phyloP scores from a whole-genome alignment of 495 filamentous ascomycete species.

The Aspergillus heteromorphus region DNA sequence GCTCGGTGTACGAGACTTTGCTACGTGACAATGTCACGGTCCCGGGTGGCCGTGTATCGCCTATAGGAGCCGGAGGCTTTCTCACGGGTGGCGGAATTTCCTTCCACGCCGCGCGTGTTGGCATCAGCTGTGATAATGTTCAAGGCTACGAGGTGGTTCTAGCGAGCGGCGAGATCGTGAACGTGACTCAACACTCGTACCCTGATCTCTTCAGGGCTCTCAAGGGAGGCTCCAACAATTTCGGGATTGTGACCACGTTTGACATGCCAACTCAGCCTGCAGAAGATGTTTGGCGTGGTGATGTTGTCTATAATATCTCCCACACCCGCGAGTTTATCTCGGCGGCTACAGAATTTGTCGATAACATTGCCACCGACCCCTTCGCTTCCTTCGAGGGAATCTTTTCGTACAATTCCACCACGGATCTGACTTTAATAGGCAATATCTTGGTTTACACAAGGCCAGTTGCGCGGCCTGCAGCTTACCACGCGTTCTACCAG shows the following conservation, averaged over 20 bases:
- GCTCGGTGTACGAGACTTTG: slow-evolving; percentile 46
- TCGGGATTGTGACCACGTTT: slow-evolving; percentile 47
- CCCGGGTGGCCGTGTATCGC: slow-evolving; percentile 50
- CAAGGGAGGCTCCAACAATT: slow-evolving; percentile 46
- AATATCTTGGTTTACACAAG: no score
- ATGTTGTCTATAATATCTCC: background rate
- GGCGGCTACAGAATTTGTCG: no score
- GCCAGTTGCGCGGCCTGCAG: no score
- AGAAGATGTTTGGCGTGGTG: background rate
- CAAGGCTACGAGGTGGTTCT: slow-evolving; percentile 40
- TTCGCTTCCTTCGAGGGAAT: no score
- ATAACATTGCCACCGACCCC: no score
- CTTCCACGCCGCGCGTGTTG: slow-evolving; percentile 39
- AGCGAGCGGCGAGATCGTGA: slow-evolving; percentile 37
- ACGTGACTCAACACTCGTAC: slow-evolving; percentile 27
- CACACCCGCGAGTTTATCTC: no score
- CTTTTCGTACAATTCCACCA: no score
- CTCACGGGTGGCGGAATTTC: slow-evolving; percentile 29
- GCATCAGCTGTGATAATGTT: slow-evolving; percentile 49
- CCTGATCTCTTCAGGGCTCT: slow-evolving; percentile 49
- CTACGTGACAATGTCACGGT: slow-evolving; percentile 42
- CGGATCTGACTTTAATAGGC: no score
- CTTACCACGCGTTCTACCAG: no score
- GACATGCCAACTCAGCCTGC: slow-evolving; percentile 15
- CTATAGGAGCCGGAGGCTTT: slow-evolving; percentile 56